Evolutionary conservation across 768 basidiomycete genomes (phyloP), one percentile per base, ranked within the genome.

Genomic region (Royoungia palumana): DNA sequence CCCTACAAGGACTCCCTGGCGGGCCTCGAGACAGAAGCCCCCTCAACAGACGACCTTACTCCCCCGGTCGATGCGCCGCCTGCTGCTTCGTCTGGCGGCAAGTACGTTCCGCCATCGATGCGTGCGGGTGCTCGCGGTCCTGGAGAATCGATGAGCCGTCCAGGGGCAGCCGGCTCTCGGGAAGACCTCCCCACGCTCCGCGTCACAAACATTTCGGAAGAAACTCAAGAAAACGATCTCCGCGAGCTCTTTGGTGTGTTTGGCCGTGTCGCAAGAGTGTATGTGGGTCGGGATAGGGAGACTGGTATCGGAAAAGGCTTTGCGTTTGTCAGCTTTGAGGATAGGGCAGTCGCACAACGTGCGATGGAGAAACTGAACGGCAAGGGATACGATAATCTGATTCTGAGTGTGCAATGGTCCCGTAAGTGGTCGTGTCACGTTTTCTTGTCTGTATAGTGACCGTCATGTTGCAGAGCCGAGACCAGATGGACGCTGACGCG

Each of bases 181-280:
- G 94, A 97, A 66, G 96, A 98, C 62, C 79, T 94, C 19, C 96
- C 96, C 3, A 99, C 96, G 0, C 79, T 99, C 16, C 91, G 96
- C 25, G 92, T 99, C 56, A 97, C 96, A 28, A 98, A 98, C 61
- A 87, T 99, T 51, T 91, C 90, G 5, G 89, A 92, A 67, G 96
- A 99, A 60, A 94, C 94, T 3, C 85, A 89, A 58, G 96, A 99
- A 65, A 85, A 83, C 62, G 96, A 99, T 70, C 73, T 99, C 21
- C 85, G 94, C 47, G 94, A 93, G 19, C 76, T 99, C 32, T 98
- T 99, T 66, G 81, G 83, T 43, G 67, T 73, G 17, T 96, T 98
- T 68, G 92, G 93, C 0, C 77, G 87, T 14, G 86, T 94, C 30
- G 85, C 83, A 28, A 74, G 96, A 45, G 93, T 97, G 44, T 97